These are phyloP conservation scores for Aspergillus sclerotiicarbonarius DNA, from an alignment of 495 filamentous ascomycete species.

Conservation along the genomic window DNA sequence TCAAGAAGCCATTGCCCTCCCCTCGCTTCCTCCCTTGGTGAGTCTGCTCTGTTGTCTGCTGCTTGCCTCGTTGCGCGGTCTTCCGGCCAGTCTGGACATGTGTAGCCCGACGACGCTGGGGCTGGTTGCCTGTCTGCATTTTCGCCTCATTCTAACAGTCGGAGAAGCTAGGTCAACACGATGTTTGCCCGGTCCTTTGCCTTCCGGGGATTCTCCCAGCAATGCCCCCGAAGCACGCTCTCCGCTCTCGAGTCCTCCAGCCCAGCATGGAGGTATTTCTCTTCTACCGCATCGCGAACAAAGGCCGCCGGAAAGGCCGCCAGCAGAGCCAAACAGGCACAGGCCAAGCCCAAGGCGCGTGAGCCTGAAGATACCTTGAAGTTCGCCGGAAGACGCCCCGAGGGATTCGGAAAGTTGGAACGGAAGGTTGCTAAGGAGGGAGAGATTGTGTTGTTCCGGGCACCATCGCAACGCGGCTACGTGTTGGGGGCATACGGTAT, in stretches of 20 bases:
- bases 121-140: not conserved
- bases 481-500: conserved; percentile 54
- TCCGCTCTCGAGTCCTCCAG: conserved; percentile 14
- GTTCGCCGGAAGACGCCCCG: conserved; percentile 26
- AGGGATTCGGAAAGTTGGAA: conserved; percentile 32
- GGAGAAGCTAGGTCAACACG: conserved; percentile 9
- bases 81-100: not conserved
- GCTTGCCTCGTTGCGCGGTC: not conserved
- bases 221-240: conserved; percentile 22
- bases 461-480: conserved; percentile 60
- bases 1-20: conserved; percentile 3
- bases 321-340: conserved; percentile 18
- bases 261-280: conserved; percentile 34
- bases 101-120: not conserved
- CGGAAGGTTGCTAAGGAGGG: conserved; percentile 38
- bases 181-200: conserved; percentile 35
- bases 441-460: conserved; percentile 55
- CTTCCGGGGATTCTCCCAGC: conserved; percentile 29
- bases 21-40: not conserved
- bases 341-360: conserved; percentile 9
- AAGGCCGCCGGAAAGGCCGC: conserved; percentile 21
- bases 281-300: conserved; percentile 29
- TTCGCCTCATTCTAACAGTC: conserved; percentile 6
- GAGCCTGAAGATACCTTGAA: conserved; percentile 22
- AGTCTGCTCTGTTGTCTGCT: not conserved